phyloP scores from a whole-genome alignment of 345 rosid species.

The Syzygium grande region DNA sequence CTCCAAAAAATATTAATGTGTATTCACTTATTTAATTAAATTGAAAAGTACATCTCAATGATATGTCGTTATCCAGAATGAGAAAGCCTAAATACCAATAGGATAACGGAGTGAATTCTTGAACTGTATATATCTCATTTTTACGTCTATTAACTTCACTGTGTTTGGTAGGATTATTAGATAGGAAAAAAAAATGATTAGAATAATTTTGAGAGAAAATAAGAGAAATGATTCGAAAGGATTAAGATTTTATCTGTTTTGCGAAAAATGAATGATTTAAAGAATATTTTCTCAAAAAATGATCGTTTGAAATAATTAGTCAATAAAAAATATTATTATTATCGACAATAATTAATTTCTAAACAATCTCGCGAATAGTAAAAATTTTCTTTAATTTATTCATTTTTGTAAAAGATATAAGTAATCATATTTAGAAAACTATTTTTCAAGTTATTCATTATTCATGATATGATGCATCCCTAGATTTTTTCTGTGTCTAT shows the following conservation, averaged over 20 bases:
- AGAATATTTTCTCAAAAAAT: too few species aligned
- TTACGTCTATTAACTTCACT: neutral
- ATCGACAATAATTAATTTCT: too few species aligned
- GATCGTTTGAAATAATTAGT: too few species aligned
- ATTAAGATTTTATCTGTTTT: neutral
- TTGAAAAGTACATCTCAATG: neutral
- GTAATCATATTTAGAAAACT: too few species aligned
- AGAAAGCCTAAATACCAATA: neutral
- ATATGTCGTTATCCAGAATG: neutral
- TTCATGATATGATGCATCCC: too few species aligned
- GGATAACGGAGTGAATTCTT: neutral
- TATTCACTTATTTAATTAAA: neutral
- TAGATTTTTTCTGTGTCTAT: too few species aligned
- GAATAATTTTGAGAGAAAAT: neutral
- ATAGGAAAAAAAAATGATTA: neutral
- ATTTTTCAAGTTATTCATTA: too few species aligned
- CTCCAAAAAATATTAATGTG: neutral
- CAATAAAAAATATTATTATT: too few species aligned
- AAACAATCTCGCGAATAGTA: too few species aligned
- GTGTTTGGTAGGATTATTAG: neutral
- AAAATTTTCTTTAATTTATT: too few species aligned
- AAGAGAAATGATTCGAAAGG: neutral
- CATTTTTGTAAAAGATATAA: too few species aligned
- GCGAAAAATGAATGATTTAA: too few species aligned
- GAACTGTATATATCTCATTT: neutral